Evolutionary conservation across 1,139 yeast genomes (phyloP).

Genomic region (Candida frijolesensis): DNA sequence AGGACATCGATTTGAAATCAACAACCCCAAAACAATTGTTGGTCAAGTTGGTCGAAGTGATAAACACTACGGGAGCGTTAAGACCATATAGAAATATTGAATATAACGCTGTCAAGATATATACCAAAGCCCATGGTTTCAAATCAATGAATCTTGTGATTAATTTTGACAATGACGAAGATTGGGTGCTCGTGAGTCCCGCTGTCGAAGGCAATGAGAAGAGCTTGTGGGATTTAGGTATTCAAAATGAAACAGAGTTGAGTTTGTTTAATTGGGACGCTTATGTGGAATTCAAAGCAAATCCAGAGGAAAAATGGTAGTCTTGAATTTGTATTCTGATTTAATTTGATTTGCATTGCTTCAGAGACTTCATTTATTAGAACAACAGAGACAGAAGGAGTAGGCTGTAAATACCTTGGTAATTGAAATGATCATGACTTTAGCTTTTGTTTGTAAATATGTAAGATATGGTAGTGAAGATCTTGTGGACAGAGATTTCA

Average conservation of each 20-base stretch:
- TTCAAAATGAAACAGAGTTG: slow-evolving; percentile 89
- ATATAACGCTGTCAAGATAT: slow-evolving; percentile 78
- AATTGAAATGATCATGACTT: neutral
- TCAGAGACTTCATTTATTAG: too few species aligned
- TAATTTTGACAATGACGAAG: slow-evolving; percentile 70
- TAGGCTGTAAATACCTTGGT: neutral
- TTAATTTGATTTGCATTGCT: too few species aligned
- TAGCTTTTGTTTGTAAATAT: neutral
- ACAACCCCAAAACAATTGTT: slow-evolving; percentile 70
- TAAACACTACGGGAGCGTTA: slow-evolving; percentile 66
- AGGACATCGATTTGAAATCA: slow-evolving; percentile 67
- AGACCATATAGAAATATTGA: slow-evolving; percentile 83
- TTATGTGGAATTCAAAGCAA: slow-evolving; percentile 66
- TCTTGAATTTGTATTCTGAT: neutral
- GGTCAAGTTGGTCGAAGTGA: slow-evolving; percentile 44
- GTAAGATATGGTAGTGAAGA: too few species aligned
- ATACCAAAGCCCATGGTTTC: slow-evolving; percentile 93
- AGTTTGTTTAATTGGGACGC: slow-evolving; percentile 72
- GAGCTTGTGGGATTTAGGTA: slow-evolving; percentile 64
- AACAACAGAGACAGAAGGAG: too few species aligned
- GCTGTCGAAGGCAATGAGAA: slow-evolving; percentile 35
- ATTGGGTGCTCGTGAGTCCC: slow-evolving; percentile 57
- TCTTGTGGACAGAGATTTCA: too few species aligned
- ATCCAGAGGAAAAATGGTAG: slow-evolving; percentile 93
- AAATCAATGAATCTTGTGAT: slow-evolving; percentile 92